A percentile compares a stretch with the other conserved stretches of the same genome.
Evolutionary conservation across 306 rosid species (phyloP).

Genomic region (Prosopis cineraria): DNA sequence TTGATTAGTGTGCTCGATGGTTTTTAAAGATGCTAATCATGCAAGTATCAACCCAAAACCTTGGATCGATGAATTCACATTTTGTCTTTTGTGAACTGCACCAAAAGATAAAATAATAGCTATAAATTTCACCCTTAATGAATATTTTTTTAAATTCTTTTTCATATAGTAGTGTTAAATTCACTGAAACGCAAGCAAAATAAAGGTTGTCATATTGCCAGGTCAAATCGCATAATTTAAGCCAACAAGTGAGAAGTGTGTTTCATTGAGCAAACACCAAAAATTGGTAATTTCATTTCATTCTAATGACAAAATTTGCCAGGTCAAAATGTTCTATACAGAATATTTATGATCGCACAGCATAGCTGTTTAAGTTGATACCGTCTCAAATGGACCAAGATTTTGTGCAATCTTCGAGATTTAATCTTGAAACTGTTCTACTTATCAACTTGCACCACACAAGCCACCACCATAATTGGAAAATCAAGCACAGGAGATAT

Average conservation of each 20-base stretch:
- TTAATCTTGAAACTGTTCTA: slow-evolving; percentile 5
- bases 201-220: not conserved
- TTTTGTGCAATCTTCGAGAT: not conserved
- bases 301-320: not conserved
- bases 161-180: not conserved
- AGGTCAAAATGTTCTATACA: not conserved
- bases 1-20: not conserved
- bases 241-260: not conserved
- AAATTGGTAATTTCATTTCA: not conserved
- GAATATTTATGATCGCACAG: not conserved
- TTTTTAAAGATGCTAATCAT: not conserved
- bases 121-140: not conserved
- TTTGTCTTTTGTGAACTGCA: not conserved
- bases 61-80: not conserved
- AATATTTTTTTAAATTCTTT: not conserved
- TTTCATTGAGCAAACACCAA: not conserved
- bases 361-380: not conserved
- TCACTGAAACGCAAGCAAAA: not conserved
- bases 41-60: not conserved
- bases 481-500: not conserved
- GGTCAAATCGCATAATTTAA: not conserved
- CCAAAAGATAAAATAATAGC: not conserved
- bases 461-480: not conserved
- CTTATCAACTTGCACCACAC: not conserved
- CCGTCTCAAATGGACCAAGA: not conserved